phyloP scores from a whole-genome alignment of 192 early-diverging fungal species.

The Rhizophagus prolifer region DNA sequence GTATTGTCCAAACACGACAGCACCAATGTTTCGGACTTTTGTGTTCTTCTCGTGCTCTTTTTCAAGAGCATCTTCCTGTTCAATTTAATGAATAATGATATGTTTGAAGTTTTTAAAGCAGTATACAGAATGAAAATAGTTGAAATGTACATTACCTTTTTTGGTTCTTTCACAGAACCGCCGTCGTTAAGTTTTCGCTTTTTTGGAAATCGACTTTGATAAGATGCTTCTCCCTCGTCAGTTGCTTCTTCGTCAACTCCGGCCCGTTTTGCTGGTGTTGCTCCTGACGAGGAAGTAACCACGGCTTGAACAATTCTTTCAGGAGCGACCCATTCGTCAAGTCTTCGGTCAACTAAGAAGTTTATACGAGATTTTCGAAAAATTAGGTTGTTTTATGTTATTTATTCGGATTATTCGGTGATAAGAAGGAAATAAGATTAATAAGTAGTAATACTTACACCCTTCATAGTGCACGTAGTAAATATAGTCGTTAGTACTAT shows the following conservation, averaged over 20 bases:
- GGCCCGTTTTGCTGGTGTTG: background rate
- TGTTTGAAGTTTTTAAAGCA: too few relatives aligned
- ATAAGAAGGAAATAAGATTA: background rate
- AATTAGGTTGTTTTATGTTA: background rate
- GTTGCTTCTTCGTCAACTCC: background rate
- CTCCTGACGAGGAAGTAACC: background rate
- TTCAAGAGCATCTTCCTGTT: background rate
- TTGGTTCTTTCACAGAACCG: background rate
- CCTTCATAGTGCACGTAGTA: background rate
- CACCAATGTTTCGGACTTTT: background rate
- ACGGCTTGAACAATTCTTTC: background rate
- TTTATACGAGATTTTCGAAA: background rate
- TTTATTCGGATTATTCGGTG: background rate
- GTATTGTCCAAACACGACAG: constrained; percentile 71
- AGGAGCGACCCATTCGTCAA: background rate
- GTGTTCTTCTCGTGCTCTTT: background rate
- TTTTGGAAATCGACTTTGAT: background rate
- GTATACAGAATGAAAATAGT: background rate
- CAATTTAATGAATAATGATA: background rate
- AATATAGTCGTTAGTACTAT: background rate
- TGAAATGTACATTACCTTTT: background rate
- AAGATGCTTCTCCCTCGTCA: background rate
- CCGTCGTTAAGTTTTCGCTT: background rate
- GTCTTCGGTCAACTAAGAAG: background rate
- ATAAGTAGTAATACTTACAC: background rate